Conservation (phyloP, 1,139 yeast species). For the Blastobotrys arbuscula region DNA sequence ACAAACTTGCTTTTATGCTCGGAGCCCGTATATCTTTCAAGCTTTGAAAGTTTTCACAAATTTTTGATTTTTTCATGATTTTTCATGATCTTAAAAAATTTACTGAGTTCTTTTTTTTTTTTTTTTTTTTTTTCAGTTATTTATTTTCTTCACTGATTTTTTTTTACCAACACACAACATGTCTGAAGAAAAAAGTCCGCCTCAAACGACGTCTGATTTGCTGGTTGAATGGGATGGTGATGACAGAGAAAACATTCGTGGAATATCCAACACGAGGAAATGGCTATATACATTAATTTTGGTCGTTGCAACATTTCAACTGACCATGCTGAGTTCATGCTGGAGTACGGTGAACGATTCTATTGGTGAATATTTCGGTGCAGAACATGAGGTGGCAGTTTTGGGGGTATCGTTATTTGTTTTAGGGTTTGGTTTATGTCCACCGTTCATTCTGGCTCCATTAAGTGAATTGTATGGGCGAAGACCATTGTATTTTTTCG, state of each 20-base stretch:
- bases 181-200: background rate
- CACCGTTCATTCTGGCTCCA: slow-evolving; percentile 60
- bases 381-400: slow-evolving; percentile 54
- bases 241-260: slow-evolving; percentile 10
- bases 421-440: slow-evolving; percentile 64
- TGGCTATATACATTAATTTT: slow-evolving; percentile 11
- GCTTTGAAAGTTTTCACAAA: background rate
- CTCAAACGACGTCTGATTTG: background rate
- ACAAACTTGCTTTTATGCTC: too few species aligned
- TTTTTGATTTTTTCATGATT: too few species aligned
- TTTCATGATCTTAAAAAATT: too few species aligned
- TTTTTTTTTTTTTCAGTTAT: too few species aligned
- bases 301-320: slow-evolving; percentile 8
- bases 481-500: slow-evolving; percentile 54
- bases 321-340: slow-evolving; percentile 41
- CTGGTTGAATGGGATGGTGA: slow-evolving; percentile 15
- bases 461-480: slow-evolving; percentile 71
- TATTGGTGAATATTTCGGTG: slow-evolving; percentile 45
- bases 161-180: too few species aligned
- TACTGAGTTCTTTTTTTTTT: too few species aligned
- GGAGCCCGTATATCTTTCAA: background rate
- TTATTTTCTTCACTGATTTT: too few species aligned
- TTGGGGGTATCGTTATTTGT: slow-evolving; percentile 63
- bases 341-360: slow-evolving; percentile 52
- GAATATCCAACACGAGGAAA: slow-evolving; percentile 2